Conservation (phyloP, 176 grass and related monocot genomes). For the Coix lacrymajobi region DNA sequence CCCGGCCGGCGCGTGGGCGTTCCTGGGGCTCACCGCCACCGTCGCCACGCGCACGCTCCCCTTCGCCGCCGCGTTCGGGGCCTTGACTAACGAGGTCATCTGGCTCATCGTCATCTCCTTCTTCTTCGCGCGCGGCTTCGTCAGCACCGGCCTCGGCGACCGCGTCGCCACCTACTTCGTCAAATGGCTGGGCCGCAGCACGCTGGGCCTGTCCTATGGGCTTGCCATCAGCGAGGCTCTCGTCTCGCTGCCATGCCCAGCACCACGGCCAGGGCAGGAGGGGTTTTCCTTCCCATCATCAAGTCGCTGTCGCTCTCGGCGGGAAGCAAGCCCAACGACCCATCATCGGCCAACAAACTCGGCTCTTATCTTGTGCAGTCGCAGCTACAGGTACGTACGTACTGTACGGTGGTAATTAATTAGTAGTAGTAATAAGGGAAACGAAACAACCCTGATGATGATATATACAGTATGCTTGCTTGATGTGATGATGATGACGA, state of each 20-base stretch:
- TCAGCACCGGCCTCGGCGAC: slow-evolving; percentile 93
- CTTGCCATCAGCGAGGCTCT: slow-evolving; percentile 83
- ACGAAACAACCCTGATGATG: too few species aligned
- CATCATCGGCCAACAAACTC: slow-evolving; percentile 63
- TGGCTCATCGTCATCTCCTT: slow-evolving; percentile 99
- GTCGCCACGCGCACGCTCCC: slow-evolving; percentile 62
- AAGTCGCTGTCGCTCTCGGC: slow-evolving; percentile 80
- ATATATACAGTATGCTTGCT: not conserved
- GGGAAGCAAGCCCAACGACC: slow-evolving; percentile 70
- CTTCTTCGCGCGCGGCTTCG: slow-evolving; percentile 95
- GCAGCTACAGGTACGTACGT: slow-evolving; percentile 79
- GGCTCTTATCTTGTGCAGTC: slow-evolving; percentile 84
- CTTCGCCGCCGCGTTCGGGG: slow-evolving; percentile 66
- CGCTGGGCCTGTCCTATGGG: slow-evolving; percentile 78
- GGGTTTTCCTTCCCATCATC: slow-evolving; percentile 86
- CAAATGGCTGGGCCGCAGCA: slow-evolving; percentile 82
- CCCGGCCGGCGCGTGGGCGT: slow-evolving; percentile 80
- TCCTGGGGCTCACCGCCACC: slow-evolving; percentile 71
- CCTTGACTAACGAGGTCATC: slow-evolving; percentile 84
- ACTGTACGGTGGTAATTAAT: not conserved
- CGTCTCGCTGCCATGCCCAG: slow-evolving; percentile 94
- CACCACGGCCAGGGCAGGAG: slow-evolving; percentile 89
- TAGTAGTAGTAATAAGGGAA: too few species aligned
- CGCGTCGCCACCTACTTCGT: slow-evolving; percentile 91
- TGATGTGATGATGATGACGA: too few species aligned